A percentile compares a stretch with the other conserved stretches of the same genome.
These are phyloP conservation scores for Colletotrichum phormii DNA, from an alignment of 2,329 filamentous ascomycete genomes.

Conservation along the genomic window DNA sequence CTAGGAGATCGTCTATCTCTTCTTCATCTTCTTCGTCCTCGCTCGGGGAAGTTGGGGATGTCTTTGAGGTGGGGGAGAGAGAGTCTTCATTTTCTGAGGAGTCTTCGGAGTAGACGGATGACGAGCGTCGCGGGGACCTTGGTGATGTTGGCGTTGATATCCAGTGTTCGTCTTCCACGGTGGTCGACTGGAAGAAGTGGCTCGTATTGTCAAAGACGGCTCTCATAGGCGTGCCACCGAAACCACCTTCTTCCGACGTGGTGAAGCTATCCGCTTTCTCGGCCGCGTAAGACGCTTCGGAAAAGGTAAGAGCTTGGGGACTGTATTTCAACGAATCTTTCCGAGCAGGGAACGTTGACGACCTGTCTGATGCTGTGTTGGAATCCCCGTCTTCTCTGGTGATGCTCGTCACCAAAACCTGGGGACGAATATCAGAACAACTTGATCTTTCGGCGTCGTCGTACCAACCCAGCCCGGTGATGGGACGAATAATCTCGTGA, in stretches of 20 bases:
- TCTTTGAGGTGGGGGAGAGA: not conserved
- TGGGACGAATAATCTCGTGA: not conserved
- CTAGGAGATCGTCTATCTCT: conserved; percentile 2
- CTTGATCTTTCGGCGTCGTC: not conserved
- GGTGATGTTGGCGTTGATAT: not conserved
- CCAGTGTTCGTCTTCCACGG: not conserved
- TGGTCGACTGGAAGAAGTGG: not conserved
- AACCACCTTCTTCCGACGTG: not conserved
- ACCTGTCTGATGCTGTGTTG: not conserved
- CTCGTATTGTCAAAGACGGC: not conserved
- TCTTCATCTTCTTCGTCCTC: not conserved
- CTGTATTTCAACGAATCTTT: not conserved
- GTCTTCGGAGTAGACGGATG: not conserved
- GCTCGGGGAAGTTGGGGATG: not conserved
- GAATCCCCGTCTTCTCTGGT: not conserved
- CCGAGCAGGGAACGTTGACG: not conserved
- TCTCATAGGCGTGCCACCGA: not conserved
- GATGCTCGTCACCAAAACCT: not conserved
- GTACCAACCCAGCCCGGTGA: conserved; percentile 13
- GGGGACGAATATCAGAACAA: not conserved
- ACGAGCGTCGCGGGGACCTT: not conserved
- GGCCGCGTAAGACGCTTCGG: not conserved
- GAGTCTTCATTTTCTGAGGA: not conserved
- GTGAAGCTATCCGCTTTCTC: not conserved
- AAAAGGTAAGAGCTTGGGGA: not conserved